Evolutionary conservation across 2,329 filamentous ascomycete genomes (phyloP).

Genomic region (Thermochaetoides dissita): DNA sequence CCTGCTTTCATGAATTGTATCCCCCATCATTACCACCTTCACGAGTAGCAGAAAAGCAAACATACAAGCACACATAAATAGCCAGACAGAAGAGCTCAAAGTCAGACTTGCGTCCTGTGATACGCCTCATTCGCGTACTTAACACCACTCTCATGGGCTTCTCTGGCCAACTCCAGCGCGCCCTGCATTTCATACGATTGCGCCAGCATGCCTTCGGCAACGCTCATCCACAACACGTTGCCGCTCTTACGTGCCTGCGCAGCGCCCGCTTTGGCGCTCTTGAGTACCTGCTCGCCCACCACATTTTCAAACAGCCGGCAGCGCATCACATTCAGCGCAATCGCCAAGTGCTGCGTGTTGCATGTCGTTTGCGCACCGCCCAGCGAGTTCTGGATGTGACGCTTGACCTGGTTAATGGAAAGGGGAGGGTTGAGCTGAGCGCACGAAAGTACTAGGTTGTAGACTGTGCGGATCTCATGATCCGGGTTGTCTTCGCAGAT

Average conservation of each 20-base stretch:
- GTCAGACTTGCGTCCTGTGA: slow-evolving; percentile 9
- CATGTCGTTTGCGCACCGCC: slow-evolving; percentile 51
- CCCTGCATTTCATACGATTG: slow-evolving; percentile 63
- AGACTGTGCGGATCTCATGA: slow-evolving; percentile 63
- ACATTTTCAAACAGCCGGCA: slow-evolving; percentile 69
- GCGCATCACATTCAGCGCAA: slow-evolving; percentile 76
- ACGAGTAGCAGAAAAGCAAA: too few species aligned
- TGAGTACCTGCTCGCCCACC: slow-evolving; percentile 65
- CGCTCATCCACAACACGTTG: slow-evolving; percentile 64
- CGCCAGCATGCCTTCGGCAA: slow-evolving; percentile 64
- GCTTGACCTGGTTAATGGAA: slow-evolving; percentile 64
- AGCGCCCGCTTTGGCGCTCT: slow-evolving; percentile 57
- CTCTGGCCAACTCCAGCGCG: slow-evolving; percentile 8
- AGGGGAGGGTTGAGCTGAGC: slow-evolving; percentile 46
- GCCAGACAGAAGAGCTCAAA: background rate
- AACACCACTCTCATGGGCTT: slow-evolving; percentile 5
- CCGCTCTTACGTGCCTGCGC: slow-evolving; percentile 56
- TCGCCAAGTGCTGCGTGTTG: slow-evolving; percentile 69
- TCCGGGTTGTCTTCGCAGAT: slow-evolving; percentile 58
- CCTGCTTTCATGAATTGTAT: too few species aligned
- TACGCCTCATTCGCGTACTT: slow-evolving; percentile 14
- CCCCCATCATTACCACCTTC: too few species aligned
- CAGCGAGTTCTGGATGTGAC: slow-evolving; percentile 60
- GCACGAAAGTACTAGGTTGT: slow-evolving; percentile 59
- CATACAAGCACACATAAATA: too few species aligned